Base-by-base conservation (phyloP, 768 basidiomycete genomes). In the Hericium alpestre region DNA sequence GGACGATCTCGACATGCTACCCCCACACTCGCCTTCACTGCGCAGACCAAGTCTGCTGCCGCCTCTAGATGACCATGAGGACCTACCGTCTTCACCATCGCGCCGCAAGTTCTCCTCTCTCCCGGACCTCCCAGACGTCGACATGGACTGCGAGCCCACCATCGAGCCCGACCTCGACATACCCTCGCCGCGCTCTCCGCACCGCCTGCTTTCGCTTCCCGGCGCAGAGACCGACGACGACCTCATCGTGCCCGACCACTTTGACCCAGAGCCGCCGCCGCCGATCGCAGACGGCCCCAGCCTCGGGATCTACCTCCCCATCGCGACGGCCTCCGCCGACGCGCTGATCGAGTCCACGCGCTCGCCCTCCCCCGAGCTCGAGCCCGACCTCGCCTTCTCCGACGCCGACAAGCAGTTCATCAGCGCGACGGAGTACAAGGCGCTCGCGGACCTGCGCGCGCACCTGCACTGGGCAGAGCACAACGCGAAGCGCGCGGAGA, bases 151-250 rank as follows among this genome's bases (percentile, higher is more conserved):
- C 23, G 43, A 16, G 43, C 32, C 32, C 32, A 1, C 32, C 32
- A 32, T 51, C 49, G 27, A 25, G 18, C 18, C 38, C 52, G 13
- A 25, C 15, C 20, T 53, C 52, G 55, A 46, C n/a, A 23, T 55
- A 49, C 50, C 55, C 12, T 49, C 51, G n/a, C 38, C 55, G 13
- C 47, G 51, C 11, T 10, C 51, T 23, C 59, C 59, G 27, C 59
- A 27, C 27, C 59, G 62, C 4, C 58, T 76, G 13, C 54, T 75
- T 23, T 72, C 73, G 1, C 69, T 76, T 11, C 76, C 75, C 1
- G 75, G 75, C 5, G 76, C 68, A 22, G 74, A 75, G n/a, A 69
- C 67, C 6, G 76, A 76, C 56, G 69, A 77, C 23, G 66, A 69
- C 32, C 58, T 63, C 40, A 55, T 63, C 46, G 54, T 49, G n/a